Conservation (phyloP, 2,329 filamentous ascomycete genomes). For the Coniella lustricola region DNA sequence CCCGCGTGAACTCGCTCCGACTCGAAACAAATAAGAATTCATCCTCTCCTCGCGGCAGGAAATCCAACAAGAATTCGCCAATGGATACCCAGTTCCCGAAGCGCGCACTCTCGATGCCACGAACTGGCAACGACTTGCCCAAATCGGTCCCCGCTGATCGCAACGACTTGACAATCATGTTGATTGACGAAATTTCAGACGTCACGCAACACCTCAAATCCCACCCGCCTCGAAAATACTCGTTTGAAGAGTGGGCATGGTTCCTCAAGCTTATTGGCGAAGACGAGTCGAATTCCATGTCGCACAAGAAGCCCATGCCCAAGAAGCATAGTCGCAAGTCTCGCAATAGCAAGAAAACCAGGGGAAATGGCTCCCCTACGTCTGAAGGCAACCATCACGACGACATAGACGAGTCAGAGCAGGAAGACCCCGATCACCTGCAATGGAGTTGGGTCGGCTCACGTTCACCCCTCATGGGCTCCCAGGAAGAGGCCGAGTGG, state of each 20-base stretch:
- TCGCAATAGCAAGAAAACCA: not conserved
- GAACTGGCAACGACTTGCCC: constrained; percentile 25
- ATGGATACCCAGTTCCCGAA: constrained; percentile 8
- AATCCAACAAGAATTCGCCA: not conserved
- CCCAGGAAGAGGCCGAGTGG: constrained; percentile 65
- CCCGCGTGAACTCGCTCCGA: not conserved
- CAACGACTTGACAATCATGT: constrained; percentile 52
- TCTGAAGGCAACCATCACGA: not conserved
- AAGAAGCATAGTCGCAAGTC: not conserved
- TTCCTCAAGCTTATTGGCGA: constrained; percentile 72
- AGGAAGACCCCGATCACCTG: constrained; percentile 21
- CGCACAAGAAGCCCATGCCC: constrained; percentile 36
- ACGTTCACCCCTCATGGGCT: constrained; percentile 62
- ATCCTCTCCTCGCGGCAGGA: not conserved
- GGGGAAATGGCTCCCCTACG: not conserved
- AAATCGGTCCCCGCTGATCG: constrained; percentile 34
- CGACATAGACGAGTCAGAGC: not conserved
- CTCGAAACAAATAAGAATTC: not conserved
- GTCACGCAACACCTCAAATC: constrained; percentile 57
- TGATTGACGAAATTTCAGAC: constrained; percentile 64
- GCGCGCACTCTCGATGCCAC: constrained; percentile 25
- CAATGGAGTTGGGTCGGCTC: constrained; percentile 70
- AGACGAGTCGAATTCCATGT: constrained; percentile 45
- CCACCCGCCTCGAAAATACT: constrained; percentile 57
- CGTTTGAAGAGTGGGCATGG: constrained; percentile 81